Evolutionary conservation across 176 grass and related monocot genomes (phyloP), one percentile per base, ranked within the genome.

Genomic region (Triticum monococcum): DNA sequence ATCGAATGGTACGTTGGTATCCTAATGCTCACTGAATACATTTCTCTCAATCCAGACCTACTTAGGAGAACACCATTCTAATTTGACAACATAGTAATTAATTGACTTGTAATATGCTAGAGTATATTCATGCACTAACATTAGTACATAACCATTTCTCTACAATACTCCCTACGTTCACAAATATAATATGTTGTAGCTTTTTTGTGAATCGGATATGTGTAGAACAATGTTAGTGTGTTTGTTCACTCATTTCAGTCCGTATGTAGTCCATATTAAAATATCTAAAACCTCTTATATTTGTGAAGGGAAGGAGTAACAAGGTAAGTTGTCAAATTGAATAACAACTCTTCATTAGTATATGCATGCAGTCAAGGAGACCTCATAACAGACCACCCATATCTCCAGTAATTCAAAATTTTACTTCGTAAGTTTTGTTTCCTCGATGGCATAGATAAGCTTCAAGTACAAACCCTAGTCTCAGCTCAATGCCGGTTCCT

Each of bases 401-500:
- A 56, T 23, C 40, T 83, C 52, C 41, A 84, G 35, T 33, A 87
- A 13, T 66, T 87, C 7, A 79, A 79, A 20, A 67, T 57, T 80
- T 80, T 23, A 36, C 12, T 82, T 82, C 37, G 36, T 63, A 64
- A 31, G 25, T 17, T 84, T 68, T 61, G 40, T 57, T 64, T 63
- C 35, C 32, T 45, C 52, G 0, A 35, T 57, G 54, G 54, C 54
- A 72, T 37, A 12, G 69, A 72, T 78, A 75, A 85, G 46, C 32
- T 20, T 68, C 52, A 76, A 65, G 24, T 33, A 46, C 37, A 81
- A 54, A 85, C 43, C 77, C 45, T 68, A 81, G 28, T 26, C 33
- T 79, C 57, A 32, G 56, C 33, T 79, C 41, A 83, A 70, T 52
- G 14, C 14, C 46, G 46, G 46, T 50, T 17, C 14, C 48, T 52